Percentiles rank a stretch among this genome's conserved stretches.
phyloP scores from a whole-genome alignment of 1,284 basidiomycete species.

The Ceratobasidium sp. region DNA sequence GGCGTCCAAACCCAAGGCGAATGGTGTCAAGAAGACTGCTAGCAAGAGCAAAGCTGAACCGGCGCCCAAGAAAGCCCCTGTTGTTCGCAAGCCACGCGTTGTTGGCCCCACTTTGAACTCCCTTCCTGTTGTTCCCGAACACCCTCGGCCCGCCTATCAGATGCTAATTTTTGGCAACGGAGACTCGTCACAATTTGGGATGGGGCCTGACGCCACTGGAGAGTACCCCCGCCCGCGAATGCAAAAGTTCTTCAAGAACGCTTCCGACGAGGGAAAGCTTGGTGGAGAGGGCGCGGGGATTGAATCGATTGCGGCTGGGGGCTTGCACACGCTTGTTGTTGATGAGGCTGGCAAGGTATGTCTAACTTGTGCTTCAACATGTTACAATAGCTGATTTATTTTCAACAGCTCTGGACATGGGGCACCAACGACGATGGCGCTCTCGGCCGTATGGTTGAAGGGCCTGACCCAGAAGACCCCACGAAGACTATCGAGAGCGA shows the following conservation, averaged over 20 bases:
- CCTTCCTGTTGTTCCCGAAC: conserved; percentile 67
- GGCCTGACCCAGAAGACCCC: conserved; percentile 76
- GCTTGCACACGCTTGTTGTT: conserved; percentile 86
- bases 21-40: conserved; percentile 37
- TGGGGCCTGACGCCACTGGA: conserved; percentile 77
- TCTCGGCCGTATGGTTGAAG: conserved; percentile 85
- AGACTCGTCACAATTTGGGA: conserved; percentile 90
- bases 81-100: conserved; percentile 15
- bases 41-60: conserved; percentile 6
- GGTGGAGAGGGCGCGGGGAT: conserved; percentile 78
- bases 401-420: conserved; percentile 58
- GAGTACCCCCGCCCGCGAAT: conserved; percentile 80
- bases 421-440: conserved; percentile 89
- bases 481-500: conserved; percentile 76
- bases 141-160: conserved; percentile 69
- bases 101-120: conserved; percentile 61
- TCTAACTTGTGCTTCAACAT: conserved; percentile 48
- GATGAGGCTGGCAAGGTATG: conserved; percentile 87
- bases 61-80: conserved; percentile 11
- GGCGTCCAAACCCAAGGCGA: conserved; percentile 18
- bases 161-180: conserved; percentile 90
- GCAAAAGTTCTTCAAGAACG: conserved; percentile 73
- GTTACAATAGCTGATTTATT: neutral
- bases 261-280: conserved; percentile 74
- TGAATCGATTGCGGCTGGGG: conserved; percentile 82